Percentiles rank a stretch among this genome's conserved stretches.
Evolutionary conservation across 352 stramenopile genomes (phyloP).

Genomic region (Phytophthora agathidicida): DNA sequence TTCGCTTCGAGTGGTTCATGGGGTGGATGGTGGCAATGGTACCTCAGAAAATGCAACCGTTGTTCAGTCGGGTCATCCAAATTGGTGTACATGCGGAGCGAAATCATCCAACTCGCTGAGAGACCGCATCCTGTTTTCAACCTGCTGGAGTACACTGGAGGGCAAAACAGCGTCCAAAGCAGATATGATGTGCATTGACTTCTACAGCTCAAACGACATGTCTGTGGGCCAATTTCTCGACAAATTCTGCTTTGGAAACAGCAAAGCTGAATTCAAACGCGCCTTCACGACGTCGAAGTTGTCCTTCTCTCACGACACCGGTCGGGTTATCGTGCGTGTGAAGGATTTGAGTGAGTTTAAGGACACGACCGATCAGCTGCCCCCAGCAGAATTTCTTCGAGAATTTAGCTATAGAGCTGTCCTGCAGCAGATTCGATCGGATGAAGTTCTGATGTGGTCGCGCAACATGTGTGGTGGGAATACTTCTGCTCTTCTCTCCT

Average conservation of each 20-base stretch:
- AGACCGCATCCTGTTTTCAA: slow-evolving; percentile 83
- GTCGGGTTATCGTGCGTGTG: slow-evolving; percentile 70
- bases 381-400: slow-evolving; percentile 57
- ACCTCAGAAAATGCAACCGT: slow-evolving; percentile 27
- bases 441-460: slow-evolving; percentile 75
- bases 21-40: slow-evolving; percentile 22
- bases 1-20: slow-evolving; percentile 59
- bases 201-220: slow-evolving; percentile 86
- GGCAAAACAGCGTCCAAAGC: slow-evolving; percentile 79
- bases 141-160: slow-evolving; percentile 84
- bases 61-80: slow-evolving; percentile 36
- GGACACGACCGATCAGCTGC: slow-evolving; percentile 56
- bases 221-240: slow-evolving; percentile 84
- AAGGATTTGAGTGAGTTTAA: slow-evolving; percentile 79
- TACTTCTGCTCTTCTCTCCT: slow-evolving; percentile 36
- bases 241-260: slow-evolving; percentile 78
- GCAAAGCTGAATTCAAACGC: slow-evolving; percentile 76
- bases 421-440: slow-evolving; percentile 62
- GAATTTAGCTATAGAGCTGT: slow-evolving; percentile 70
- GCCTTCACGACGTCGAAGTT: slow-evolving; percentile 82
- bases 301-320: slow-evolving; percentile 85
- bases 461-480: slow-evolving; percentile 36
- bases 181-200: slow-evolving; percentile 91
- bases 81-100: slow-evolving; percentile 66
- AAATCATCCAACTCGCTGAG: slow-evolving; percentile 62